phyloP scores from a whole-genome alignment of 2,329 filamentous ascomycete species.

The Xylariaceae sp. region DNA sequence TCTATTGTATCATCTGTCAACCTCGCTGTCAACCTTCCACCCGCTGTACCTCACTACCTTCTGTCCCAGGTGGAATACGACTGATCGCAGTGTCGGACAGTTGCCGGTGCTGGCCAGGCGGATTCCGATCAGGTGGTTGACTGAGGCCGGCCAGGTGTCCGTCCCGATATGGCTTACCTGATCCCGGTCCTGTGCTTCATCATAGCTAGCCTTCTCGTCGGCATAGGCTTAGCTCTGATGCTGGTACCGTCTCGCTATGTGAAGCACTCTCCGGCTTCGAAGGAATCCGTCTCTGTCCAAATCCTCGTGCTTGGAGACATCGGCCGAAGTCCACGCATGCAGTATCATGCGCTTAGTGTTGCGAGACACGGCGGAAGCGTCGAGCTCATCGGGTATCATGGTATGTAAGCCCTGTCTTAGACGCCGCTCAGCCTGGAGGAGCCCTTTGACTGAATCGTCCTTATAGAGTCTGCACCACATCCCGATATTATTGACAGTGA shows the following conservation, averaged over 20 bases:
- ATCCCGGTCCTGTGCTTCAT: conserved; percentile 21
- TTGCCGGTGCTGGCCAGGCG: no score
- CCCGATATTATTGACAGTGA: conserved; percentile 69
- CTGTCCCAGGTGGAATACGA: no score
- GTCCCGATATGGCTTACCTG: conserved; percentile 20
- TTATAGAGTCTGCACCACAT: conserved; percentile 79
- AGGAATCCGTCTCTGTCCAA: conserved; percentile 50
- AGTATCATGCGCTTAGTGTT: conserved; percentile 93
- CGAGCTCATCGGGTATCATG: conserved; percentile 82
- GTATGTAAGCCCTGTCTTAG: conserved; percentile 39
- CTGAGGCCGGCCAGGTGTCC: neutral
- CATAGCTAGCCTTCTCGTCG: conserved; percentile 23
- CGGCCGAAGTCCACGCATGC: conserved; percentile 94
- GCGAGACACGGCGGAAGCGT: conserved; percentile 77
- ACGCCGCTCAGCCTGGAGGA: conserved; percentile 4
- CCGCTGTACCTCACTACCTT: no score
- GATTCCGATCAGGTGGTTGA: no score
- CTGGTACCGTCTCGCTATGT: conserved; percentile 34
- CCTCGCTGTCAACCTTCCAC: no score
- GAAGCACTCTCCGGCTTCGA: conserved; percentile 27
- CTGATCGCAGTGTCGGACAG: no score
- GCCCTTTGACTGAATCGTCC: no score
- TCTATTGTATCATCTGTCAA: no score
- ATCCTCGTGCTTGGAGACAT: conserved; percentile 93
- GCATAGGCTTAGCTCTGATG: conserved; percentile 26